Conservation (phyloP, 2,329 filamentous ascomycete species). For the Cadophora sp. region DNA sequence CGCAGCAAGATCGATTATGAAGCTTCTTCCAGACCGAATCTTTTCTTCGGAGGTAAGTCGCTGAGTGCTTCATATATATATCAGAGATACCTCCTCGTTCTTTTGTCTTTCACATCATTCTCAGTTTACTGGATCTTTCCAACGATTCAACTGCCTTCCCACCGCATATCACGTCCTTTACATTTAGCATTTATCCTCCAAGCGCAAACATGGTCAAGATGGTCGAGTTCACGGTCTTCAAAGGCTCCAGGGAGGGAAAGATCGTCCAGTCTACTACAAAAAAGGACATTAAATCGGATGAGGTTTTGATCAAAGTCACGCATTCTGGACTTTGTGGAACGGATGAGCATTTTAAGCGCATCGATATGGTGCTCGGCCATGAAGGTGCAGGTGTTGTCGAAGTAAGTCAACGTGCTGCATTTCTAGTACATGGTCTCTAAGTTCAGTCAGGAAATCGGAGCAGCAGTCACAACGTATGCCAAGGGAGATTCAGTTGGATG, state of each 20-base stretch:
- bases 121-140: not conserved
- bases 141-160: not conserved
- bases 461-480: conserved; percentile 48
- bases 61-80: not conserved
- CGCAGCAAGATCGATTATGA: conserved; percentile 10
- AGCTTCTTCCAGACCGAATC: conserved; percentile 1
- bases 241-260: conserved; percentile 63
- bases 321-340: conserved; percentile 73
- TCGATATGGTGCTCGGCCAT: conserved; percentile 54
- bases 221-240: conserved; percentile 65
- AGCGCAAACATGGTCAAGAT: conserved; percentile 28
- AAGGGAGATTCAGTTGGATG: conserved; percentile 55
- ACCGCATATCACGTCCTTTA: not conserved
- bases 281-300: conserved; percentile 53
- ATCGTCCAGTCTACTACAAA: conserved; percentile 58
- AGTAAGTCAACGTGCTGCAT: conserved; percentile 23
- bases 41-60: conserved; percentile 12
- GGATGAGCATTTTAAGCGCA: conserved; percentile 49
- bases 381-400: conserved; percentile 57
- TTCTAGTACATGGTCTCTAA: conserved; percentile 18
- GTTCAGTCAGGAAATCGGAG: conserved; percentile 45
- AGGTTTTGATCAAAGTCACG: conserved; percentile 68
- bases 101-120: not conserved
- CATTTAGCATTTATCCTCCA: not conserved
- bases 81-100: not conserved